These are phyloP conservation scores for Fusarium sp. DNA, from an alignment of 2,329 filamentous ascomycete genomes.

Conservation along the genomic window DNA sequence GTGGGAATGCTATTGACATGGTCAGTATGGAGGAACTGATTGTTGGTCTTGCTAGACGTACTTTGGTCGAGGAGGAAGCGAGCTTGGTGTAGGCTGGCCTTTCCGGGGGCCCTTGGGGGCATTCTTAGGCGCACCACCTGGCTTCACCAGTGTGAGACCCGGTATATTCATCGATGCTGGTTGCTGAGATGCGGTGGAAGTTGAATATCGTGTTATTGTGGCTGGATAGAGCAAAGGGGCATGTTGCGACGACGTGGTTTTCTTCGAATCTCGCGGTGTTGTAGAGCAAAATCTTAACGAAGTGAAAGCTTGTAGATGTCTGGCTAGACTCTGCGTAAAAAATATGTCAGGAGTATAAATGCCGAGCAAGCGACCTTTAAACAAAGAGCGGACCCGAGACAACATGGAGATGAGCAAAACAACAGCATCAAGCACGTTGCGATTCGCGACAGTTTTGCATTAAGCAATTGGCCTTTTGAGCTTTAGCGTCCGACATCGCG, in stretches of 20 bases:
- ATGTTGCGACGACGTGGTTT: conserved; percentile 17
- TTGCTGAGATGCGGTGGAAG: background rate
- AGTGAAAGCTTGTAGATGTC: background rate
- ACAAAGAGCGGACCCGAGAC: conserved; percentile 4
- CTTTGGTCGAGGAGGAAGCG: conserved; percentile 6
- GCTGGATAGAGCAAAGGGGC: conserved; percentile 17
- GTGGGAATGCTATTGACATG: conserved; percentile 13
- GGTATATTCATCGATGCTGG: conserved; percentile 28
- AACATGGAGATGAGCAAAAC: conserved; percentile 20
- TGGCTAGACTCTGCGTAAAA: background rate
- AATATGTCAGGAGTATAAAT: background rate
- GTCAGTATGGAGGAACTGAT: conserved; percentile 7
- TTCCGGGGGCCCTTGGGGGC: conserved; percentile 8
- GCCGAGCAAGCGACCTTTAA: conserved; percentile 11
- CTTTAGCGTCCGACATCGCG: conserved; percentile 22
- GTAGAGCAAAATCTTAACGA: background rate
- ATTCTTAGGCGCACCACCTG: background rate
- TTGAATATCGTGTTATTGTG: conserved; percentile 20
- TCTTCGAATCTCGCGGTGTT: background rate
- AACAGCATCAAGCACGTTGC: conserved; percentile 6
- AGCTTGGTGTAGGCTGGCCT: background rate
- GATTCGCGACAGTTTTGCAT: conserved; percentile 4
- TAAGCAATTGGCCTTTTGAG: conserved; percentile 15
- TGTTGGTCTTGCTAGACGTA: background rate
- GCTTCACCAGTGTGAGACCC: conserved; percentile 35